phyloP scores from a whole-genome alignment of 176 grass and related monocot genomes.

The Lolium rigidum region DNA sequence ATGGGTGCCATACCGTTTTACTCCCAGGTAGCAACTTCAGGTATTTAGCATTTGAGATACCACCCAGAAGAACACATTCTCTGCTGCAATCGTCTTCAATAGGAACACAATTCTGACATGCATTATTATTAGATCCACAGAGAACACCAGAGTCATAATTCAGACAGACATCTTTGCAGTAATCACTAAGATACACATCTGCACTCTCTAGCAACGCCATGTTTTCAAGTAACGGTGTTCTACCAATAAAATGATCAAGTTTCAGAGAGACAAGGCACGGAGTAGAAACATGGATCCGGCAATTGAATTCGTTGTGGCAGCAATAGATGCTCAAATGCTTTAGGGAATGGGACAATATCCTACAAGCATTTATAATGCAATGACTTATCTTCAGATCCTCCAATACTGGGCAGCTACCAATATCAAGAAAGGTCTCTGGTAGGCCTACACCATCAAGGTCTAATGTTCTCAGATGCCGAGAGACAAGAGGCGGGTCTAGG shows the following conservation, averaged over 20 bases:
- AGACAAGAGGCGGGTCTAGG: not conserved
- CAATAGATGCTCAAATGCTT: not conserved
- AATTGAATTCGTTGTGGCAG: not conserved
- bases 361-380: not conserved
- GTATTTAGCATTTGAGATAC: constrained; percentile 10
- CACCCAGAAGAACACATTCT: not conserved
- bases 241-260: rapidly evolving
- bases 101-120: not conserved
- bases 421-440: not conserved
- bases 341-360: not conserved
- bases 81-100: not conserved
- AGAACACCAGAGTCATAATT: not conserved
- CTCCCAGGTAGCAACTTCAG: not conserved
- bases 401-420: not conserved
- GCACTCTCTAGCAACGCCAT: not conserved
- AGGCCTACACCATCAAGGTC: not conserved
- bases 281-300: not conserved
- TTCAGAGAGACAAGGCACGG: not conserved
- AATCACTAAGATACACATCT: not conserved
- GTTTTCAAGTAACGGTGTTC: constrained; percentile 13
- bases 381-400: not conserved
- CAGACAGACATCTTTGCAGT: not conserved
- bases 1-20: not conserved
- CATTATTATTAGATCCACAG: not conserved
- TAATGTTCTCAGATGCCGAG: not conserved